Evolutionary conservation across 1,139 yeast species (phyloP), one percentile per base, ranked within the genome.

Genomic region (Candida sp.): DNA sequence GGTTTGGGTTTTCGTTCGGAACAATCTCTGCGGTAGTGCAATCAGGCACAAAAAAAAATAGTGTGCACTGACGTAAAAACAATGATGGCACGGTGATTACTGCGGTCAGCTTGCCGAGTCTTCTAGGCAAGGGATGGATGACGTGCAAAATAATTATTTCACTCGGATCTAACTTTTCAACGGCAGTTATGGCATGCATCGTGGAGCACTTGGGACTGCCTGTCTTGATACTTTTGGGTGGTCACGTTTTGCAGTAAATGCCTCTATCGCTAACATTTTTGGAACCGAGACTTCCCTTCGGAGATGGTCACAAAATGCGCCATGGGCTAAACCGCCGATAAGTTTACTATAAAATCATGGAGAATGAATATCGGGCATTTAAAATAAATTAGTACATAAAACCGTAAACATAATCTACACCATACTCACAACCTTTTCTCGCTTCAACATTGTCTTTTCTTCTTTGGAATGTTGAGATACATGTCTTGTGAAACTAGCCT

Each of bases 401-500:
- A 17, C 17, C 17, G 17, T 17, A 17, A 17, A 17, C 17, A 17
- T 17, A 2, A 17, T 17, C 17, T 17, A 17, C 17, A 17, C 17
- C 17, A 17, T 17, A 17, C 17, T 17, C 17, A 17, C 28, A 7
- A 37, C 22, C 8, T 39, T 41, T 28, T 41, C 44, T 17, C 9
- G 33, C 27, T 43, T 43, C 30, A 28, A 30, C 32, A 9, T 32
- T 9, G 4, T 31, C 37, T 31, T 40, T 30, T 33, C 33, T 58
- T 23, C 48, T 38, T 38, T 22, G 11, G 37, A 28, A 54, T 71
- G 75, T 17, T 41, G 27, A 40, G 65, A 63, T 58, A 69, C 51
- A 63, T 84, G 88, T 51, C 69, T 75, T 1, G 70, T 63, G 51
- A 69, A 70, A 50, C 69, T 72, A 4, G 69, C 62, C 55, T 76